A percentile compares a stretch with the other conserved stretches of the same genome.
Conservation (phyloP, 2,329 filamentous ascomycete genomes). For the Phoma sp. region DNA sequence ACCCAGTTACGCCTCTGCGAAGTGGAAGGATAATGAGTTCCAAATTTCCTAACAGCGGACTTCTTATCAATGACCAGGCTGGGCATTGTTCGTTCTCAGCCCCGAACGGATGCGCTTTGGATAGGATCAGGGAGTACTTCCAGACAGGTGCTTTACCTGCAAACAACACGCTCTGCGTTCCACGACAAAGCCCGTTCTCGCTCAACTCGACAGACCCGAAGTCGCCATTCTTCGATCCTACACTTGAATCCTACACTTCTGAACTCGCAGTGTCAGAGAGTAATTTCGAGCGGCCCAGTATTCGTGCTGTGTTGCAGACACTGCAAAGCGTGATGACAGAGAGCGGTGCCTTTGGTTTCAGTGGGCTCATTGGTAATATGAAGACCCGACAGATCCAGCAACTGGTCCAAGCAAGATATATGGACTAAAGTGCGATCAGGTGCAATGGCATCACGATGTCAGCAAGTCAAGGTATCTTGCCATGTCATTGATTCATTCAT, state of each 20-base stretch:
- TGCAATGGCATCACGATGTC: too few species aligned
- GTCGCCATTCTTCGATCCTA: slow-evolving; percentile 32
- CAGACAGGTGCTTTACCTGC: slow-evolving; percentile 53
- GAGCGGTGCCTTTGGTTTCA: slow-evolving; percentile 16
- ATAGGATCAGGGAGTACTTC: slow-evolving; percentile 47
- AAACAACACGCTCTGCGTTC: slow-evolving; percentile 52
- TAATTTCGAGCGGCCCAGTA: not conserved
- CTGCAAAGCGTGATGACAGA: slow-evolving; percentile 7
- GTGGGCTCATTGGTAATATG: slow-evolving; percentile 7
- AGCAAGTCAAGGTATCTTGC: too few species aligned
- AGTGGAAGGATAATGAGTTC: slow-evolving; percentile 51
- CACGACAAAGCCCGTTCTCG: slow-evolving; percentile 39
- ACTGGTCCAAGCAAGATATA: not conserved
- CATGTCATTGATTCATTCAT: too few species aligned
- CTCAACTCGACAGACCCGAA: slow-evolving; percentile 50
- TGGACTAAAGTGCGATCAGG: not conserved
- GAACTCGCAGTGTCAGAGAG: not conserved
- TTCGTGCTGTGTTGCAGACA: slow-evolving; percentile 7
- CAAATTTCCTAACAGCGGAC: slow-evolving; percentile 51
- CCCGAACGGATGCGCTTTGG: slow-evolving; percentile 45
- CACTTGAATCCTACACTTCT: slow-evolving; percentile 2
- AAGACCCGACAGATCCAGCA: not conserved
- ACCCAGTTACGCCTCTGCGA: slow-evolving; percentile 64
- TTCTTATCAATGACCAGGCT: slow-evolving; percentile 52
- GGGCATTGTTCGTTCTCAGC: slow-evolving; percentile 55